phyloP scores from a whole-genome alignment of 129 eudicot species.

The Apium graveolens region DNA sequence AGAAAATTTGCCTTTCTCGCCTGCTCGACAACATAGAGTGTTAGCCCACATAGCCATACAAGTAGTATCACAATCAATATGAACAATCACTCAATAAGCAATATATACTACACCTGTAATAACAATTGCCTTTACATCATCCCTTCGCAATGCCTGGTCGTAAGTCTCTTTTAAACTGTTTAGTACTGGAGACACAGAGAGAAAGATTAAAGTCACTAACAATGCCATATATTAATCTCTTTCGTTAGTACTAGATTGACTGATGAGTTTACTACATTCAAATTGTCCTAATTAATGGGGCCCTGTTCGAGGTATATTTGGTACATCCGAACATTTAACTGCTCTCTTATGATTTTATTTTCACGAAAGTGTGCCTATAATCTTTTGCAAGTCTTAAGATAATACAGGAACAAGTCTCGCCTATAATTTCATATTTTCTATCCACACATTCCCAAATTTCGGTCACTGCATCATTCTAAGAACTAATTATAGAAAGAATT shows the following conservation, averaged over 20 bases:
- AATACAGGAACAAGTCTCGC: background rate
- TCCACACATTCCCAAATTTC: background rate
- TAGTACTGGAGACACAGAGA: constrained; percentile 45
- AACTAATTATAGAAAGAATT: background rate
- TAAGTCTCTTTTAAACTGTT: constrained; percentile 65
- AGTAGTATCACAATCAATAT: constrained; percentile 1
- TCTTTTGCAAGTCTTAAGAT: background rate
- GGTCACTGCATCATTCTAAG: background rate
- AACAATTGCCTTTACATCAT: constrained; percentile 93
- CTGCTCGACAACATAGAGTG: constrained; percentile 35
- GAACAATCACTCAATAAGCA: constrained; percentile 7
- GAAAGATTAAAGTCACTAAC: background rate
- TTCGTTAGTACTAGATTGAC: background rate
- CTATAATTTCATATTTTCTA: background rate
- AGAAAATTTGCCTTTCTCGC: constrained; percentile 83
- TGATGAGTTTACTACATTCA: background rate
- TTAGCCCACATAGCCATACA: background rate
- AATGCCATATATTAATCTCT: too few relatives aligned
- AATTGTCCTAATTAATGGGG: background rate
- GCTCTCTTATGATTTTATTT: background rate
- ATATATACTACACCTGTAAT: constrained; percentile 57
- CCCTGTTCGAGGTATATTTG: background rate
- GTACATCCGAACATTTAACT: background rate
- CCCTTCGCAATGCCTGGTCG: constrained; percentile 72
- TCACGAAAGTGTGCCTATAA: background rate